Evolutionary conservation across 352 stramenopile species (phyloP).

Genomic region (Globisporangium viniferum): DNA sequence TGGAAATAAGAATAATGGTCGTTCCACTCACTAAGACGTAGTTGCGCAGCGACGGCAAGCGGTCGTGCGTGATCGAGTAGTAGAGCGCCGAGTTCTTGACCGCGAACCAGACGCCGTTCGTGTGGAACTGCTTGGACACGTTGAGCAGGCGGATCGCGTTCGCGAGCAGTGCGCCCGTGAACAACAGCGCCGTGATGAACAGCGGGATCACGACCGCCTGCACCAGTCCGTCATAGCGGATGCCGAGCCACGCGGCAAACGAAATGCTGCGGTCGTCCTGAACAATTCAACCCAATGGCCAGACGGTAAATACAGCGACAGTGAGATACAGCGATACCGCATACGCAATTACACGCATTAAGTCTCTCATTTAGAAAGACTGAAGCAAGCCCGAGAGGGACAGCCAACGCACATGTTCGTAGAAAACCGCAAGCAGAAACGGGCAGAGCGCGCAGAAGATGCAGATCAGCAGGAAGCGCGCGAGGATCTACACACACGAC

Average conservation of each 20-base stretch:
- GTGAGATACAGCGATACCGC: background rate
- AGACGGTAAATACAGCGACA: background rate
- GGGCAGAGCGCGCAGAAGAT: slow-evolving; percentile 84
- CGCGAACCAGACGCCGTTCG: slow-evolving; percentile 67
- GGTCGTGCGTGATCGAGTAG: slow-evolving; percentile 71
- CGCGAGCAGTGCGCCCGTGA: slow-evolving; percentile 70
- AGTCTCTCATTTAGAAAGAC: background rate
- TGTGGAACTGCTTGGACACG: slow-evolving; percentile 74
- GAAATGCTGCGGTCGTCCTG: slow-evolving; percentile 78
- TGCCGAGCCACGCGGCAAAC: slow-evolving; percentile 82
- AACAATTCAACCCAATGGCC: background rate
- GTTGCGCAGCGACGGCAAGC: slow-evolving; percentile 74
- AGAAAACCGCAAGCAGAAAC: slow-evolving; percentile 79
- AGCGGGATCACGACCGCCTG: slow-evolving; percentile 61
- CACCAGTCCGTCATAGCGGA: slow-evolving; percentile 60
- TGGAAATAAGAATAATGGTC: background rate
- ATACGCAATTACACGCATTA: background rate
- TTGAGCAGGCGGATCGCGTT: slow-evolving; percentile 76
- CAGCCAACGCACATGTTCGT: slow-evolving; percentile 59
- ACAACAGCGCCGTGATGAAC: slow-evolving; percentile 67
- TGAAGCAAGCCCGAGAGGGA: background rate
- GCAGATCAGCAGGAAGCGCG: slow-evolving; percentile 85
- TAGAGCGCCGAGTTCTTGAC: slow-evolving; percentile 84
- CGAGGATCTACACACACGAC: slow-evolving; percentile 59
- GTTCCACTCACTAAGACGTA: slow-evolving; percentile 61